Base-by-base conservation (phyloP, 345 rosid genomes). In the Hibiscus trionum region DNA sequence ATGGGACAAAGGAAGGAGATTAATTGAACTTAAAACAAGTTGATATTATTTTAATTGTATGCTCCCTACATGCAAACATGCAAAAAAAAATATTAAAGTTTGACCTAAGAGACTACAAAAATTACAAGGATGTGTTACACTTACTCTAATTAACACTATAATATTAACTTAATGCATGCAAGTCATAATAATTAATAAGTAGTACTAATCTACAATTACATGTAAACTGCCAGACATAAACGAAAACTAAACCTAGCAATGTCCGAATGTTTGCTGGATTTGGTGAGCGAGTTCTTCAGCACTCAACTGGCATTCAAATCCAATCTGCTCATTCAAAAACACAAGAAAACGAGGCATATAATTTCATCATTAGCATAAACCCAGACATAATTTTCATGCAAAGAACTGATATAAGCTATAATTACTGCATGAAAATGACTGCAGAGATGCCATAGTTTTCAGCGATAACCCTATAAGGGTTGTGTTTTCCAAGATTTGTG, bases 251-350 rank as follows among this genome's bases (percentile, higher is more conserved):
- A 33, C 37, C 47, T 69, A 64, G 14, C 5, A 39, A 73, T 77
- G 80, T 87, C 84, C 78, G 86, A 96, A 96, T 55, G 98, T 93
- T 77, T 83, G 90, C 79, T 88, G 98, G 73, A 95, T 85, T 76
- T 86, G 94, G 44, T 90, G 90, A 42, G 96, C 99, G 52, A 95
- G 85, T 77, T 95, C 99, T 70, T 93, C 98, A 0, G 97, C 98
- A 71, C 98, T 93, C 11, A 95, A 93, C 83, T 78, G 96, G 82
- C 99, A 95, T 82, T 90, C 96, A 75, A 90, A 84, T 83, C 99
- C 99, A 79, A 95, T 89, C 99, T 95, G 85, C 69, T 64, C 62
- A 81, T 63, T 58, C 0, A 74, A 69, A 77, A 49, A 55, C 31
- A 56, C 5, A 3, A 31, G 55, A n/a, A 62, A 77, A 31, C 31